Evolutionary conservation across 805 yeast species (phyloP).

Genomic region (Limtongozyma cylindracea): DNA sequence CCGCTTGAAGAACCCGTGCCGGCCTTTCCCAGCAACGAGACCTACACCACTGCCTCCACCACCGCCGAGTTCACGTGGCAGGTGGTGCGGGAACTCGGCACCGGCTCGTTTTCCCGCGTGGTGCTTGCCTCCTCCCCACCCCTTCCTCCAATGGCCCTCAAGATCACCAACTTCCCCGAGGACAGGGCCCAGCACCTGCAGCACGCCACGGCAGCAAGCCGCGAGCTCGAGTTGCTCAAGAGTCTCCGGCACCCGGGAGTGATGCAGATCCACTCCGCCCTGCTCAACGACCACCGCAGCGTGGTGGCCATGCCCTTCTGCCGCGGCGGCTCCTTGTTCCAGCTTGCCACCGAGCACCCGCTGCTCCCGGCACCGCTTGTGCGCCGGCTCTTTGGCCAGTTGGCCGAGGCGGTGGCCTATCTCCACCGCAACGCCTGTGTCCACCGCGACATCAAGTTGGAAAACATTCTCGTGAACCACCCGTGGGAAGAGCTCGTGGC

Average conservation of each 20-base stretch:
- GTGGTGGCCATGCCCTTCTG: slow-evolving; percentile 50
- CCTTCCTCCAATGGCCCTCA: no score
- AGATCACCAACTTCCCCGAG: slow-evolving; percentile 22
- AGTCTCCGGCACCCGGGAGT: slow-evolving; percentile 43
- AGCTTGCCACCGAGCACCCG: slow-evolving; percentile 12
- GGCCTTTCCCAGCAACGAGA: no score
- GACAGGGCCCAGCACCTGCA: slow-evolving; percentile 6
- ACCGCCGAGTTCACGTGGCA: no score
- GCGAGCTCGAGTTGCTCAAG: slow-evolving; percentile 50
- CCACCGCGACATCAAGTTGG: slow-evolving; percentile 83
- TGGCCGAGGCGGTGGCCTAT: slow-evolving; percentile 39
- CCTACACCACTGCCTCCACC: no score
- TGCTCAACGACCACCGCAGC: slow-evolving; percentile 10
- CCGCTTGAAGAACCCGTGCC: no score
- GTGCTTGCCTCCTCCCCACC: no score
- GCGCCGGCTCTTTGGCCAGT: slow-evolving; percentile 42
- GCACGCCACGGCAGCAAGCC: slow-evolving; percentile 11
- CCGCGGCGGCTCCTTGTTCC: slow-evolving; percentile 67
- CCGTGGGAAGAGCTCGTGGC: slow-evolving; percentile 8
- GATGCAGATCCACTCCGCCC: slow-evolving; percentile 29
- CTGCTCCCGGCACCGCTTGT: slow-evolving; percentile 22
- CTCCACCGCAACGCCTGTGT: slow-evolving; percentile 45
- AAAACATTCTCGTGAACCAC: slow-evolving; percentile 36
- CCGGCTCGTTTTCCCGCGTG: no score
- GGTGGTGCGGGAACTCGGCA: no score